phyloP scores from a whole-genome alignment of 2,329 filamentous ascomycete genomes.

The Aspergillus jensenii region DNA sequence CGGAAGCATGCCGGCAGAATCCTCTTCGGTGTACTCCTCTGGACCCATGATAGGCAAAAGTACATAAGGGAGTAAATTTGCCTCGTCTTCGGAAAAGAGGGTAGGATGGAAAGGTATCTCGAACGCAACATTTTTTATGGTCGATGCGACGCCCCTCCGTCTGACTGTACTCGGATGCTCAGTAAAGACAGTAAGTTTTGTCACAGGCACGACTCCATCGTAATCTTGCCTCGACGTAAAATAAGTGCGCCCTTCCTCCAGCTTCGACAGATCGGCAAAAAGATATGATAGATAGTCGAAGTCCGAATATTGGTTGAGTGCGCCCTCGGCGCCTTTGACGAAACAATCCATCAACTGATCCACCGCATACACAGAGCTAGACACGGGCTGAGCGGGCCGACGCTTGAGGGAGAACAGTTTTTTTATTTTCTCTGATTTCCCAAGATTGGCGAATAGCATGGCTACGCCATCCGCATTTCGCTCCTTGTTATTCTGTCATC shows the following conservation, averaged over 20 bases:
- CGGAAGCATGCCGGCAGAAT: slow-evolving; percentile 80
- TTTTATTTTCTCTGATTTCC: slow-evolving; percentile 74
- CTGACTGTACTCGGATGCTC: slow-evolving; percentile 82
- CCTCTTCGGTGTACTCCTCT: slow-evolving; percentile 86
- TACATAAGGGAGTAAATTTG: slow-evolving; percentile 84
- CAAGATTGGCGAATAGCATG: slow-evolving; percentile 91
- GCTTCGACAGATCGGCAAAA: slow-evolving; percentile 88
- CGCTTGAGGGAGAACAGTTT: slow-evolving; percentile 69
- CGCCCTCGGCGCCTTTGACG: slow-evolving; percentile 81
- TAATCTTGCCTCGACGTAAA: slow-evolving; percentile 73
- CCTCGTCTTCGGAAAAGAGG: slow-evolving; percentile 69
- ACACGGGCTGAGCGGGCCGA: slow-evolving; percentile 66
- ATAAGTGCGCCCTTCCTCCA: slow-evolving; percentile 71
- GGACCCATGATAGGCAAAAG: slow-evolving; percentile 82
- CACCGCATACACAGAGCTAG: slow-evolving; percentile 70
- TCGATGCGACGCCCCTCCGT: slow-evolving; percentile 89
- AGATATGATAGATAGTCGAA: slow-evolving; percentile 94
- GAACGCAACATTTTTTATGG: slow-evolving; percentile 92
- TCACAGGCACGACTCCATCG: slow-evolving; percentile 81
- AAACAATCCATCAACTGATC: slow-evolving; percentile 96
- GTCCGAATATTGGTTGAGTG: slow-evolving; percentile 80
- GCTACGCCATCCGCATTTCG: slow-evolving; percentile 79
- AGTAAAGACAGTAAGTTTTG: slow-evolving; percentile 92
- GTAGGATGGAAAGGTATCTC: slow-evolving; percentile 70
- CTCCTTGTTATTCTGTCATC: slow-evolving; percentile 56